These are phyloP conservation scores for Trichoderma oligosporum DNA, from an alignment of 2,329 filamentous ascomycete genomes.

Conservation along the genomic window DNA sequence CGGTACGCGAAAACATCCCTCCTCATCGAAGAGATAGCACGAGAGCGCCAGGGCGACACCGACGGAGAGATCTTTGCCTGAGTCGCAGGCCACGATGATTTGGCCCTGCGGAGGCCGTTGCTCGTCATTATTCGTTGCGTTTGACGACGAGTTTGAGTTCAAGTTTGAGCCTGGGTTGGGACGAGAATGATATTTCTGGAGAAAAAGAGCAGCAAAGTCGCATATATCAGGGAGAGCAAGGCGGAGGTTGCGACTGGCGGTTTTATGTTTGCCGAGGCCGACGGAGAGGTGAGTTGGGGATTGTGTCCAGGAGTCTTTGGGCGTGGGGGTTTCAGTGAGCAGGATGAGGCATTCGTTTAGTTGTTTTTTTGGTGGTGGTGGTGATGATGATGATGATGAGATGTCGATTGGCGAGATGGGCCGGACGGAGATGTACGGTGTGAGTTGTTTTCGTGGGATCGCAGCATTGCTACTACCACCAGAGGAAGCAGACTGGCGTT, in stretches of 20 bases:
- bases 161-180: neutral
- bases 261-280: constrained; percentile 66
- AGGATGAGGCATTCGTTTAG: constrained; percentile 39
- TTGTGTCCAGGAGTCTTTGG: constrained; percentile 40
- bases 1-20: constrained; percentile 45
- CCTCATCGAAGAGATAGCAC: constrained; percentile 67
- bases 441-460: constrained; percentile 30
- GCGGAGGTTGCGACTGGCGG: constrained; percentile 79
- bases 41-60: constrained; percentile 72
- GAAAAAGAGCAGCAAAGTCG: constrained; percentile 47
- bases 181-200: constrained; percentile 25
- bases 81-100: constrained; percentile 66
- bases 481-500: constrained; percentile 9
- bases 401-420: constrained; percentile 28
- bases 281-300: constrained; percentile 49
- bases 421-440: constrained; percentile 38
- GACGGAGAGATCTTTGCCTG: constrained; percentile 75
- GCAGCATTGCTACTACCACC: neutral
- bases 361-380: neutral
- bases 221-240: constrained; percentile 62
- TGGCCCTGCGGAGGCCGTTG: constrained; percentile 20
- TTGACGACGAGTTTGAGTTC: neutral
- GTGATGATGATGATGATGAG: neutral
- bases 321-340: constrained; percentile 42
- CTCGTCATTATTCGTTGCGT: neutral